Evolutionary conservation across 2,329 filamentous ascomycete genomes (phyloP).

Genomic region (Penicillium sp.): DNA sequence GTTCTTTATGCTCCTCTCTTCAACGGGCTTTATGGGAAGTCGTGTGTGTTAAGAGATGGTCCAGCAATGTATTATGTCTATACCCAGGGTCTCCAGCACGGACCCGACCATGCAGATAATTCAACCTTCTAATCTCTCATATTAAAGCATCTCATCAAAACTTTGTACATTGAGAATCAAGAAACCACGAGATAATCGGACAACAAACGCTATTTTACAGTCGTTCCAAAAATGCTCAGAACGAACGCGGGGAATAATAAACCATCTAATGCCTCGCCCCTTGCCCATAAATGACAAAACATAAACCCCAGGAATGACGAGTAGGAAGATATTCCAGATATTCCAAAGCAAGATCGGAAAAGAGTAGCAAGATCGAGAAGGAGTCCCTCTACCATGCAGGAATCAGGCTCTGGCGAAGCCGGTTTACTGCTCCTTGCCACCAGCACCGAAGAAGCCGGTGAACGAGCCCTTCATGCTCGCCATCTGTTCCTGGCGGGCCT

Average conservation of each 20-base stretch:
- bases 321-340: constrained; percentile 13
- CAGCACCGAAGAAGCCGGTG: constrained; percentile 50
- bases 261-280: constrained; percentile 28
- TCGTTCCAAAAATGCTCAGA: constrained; percentile 27
- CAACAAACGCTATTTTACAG: constrained; percentile 35
- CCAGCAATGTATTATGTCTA: constrained; percentile 10
- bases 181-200: constrained; percentile 19
- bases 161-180: constrained; percentile 25
- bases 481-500: constrained; percentile 83
- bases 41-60: constrained; percentile 11
- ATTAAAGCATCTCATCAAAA: constrained; percentile 24
- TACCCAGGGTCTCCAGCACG: constrained; percentile 15
- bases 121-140: constrained; percentile 17
- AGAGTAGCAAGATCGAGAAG: constrained; percentile 7
- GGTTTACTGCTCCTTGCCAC: constrained; percentile 26
- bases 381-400: neutral
- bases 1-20: constrained; percentile 3
- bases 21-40: neutral
- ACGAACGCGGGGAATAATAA: constrained; percentile 18
- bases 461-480: constrained; percentile 83
- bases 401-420: constrained; percentile 8
- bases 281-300: constrained; percentile 20
- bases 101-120: constrained; percentile 10
- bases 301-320: constrained; percentile 18
- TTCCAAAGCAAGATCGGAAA: constrained; percentile 8